phyloP scores from a whole-genome alignment of 257 asterid species.

The Scutellaria minor region DNA sequence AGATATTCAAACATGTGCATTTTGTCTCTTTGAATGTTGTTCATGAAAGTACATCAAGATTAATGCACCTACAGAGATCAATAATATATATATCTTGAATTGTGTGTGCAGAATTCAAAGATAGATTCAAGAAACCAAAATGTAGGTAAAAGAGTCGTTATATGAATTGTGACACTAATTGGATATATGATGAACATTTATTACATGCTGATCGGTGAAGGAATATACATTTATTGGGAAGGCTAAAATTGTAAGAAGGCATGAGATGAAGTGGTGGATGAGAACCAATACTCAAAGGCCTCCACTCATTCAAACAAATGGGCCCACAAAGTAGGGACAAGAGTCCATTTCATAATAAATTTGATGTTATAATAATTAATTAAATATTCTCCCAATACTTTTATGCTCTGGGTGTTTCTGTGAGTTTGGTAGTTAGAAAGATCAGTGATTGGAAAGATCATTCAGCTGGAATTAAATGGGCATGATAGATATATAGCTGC shows the following conservation, averaged over 20 bases:
- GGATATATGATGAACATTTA: conserved; percentile 37
- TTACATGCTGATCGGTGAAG: conserved; percentile 21
- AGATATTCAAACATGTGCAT: too few relatives aligned
- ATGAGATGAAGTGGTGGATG: conserved; percentile 49
- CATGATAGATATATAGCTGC: not conserved
- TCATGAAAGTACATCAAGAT: too few relatives aligned
- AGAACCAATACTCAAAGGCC: conserved; percentile 40
- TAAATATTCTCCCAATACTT: conserved; percentile 25
- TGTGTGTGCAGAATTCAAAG: not conserved
- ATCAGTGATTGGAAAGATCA: conserved; percentile 19
- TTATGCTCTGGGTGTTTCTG: conserved; percentile 28
- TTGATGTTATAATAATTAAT: conserved; percentile 22
- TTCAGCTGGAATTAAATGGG: not conserved
- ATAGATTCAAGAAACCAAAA: not conserved
- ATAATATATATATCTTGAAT: not conserved
- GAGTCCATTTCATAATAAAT: conserved; percentile 44
- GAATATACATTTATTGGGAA: conserved; percentile 32
- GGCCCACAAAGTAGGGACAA: conserved; percentile 36
- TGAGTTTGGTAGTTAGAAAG: conserved; percentile 22
- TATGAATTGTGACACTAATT: conserved; percentile 10
- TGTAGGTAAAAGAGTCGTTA: conserved; percentile 21
- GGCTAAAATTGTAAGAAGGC: not conserved
- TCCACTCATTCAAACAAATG: conserved; percentile 43
- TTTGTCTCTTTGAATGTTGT: too few relatives aligned
- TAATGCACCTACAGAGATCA: too few relatives aligned